Evolutionary conservation across 177 flowering plant species (phyloP), one percentile per base, ranked within the genome.

Genomic region (Vitis hybrid): DNA sequence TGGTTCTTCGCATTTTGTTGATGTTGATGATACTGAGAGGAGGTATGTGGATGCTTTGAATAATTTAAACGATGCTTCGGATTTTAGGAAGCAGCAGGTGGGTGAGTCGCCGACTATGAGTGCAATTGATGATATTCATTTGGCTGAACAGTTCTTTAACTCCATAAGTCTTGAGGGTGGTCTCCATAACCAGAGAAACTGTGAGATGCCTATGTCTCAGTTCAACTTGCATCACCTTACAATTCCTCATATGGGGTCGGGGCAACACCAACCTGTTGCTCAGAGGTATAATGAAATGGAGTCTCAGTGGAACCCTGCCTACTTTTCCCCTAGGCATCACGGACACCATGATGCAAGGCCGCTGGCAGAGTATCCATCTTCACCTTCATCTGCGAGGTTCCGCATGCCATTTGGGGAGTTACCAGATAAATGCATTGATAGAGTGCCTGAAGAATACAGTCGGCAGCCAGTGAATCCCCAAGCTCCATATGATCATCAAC

Each of bases 1-100:
- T 7, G 46, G 75, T 64, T 74, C 86, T 4, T 49, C 80, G 1
- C 90, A 80, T 62, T 90, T 78, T 75, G 71, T 76, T 40, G 90
- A 91, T 72, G 78, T 86, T 10, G 90, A 85, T 78, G 98, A 93
- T 66, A 81, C 82, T 17, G 98, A 92, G 78, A 80, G 94, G 72
- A 81, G 99, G 78, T 95, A 95, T 70, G 99, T 95, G 56, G 99
- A 95, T 82, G 98, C 99, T 57, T 81, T 95, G 75, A 95, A 95
- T 75, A 95, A 86, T 78, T 75, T 87, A 72, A 83, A 84, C 75
- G 97, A 91, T 67, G 79, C 73, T 21, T 64, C 85, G 52, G 96
- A 90, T 1, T 81, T 80, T 66, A 81, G 90, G 79, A 82, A 67
- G 75, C 82, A 75, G 66, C 90, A 78, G 69, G 78, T 58, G 2